A percentile compares a stretch with the other conserved stretches of the same genome.
phyloP scores from a whole-genome alignment of 78 protist genomes.

The Tieghemostelium lacteum region DNA sequence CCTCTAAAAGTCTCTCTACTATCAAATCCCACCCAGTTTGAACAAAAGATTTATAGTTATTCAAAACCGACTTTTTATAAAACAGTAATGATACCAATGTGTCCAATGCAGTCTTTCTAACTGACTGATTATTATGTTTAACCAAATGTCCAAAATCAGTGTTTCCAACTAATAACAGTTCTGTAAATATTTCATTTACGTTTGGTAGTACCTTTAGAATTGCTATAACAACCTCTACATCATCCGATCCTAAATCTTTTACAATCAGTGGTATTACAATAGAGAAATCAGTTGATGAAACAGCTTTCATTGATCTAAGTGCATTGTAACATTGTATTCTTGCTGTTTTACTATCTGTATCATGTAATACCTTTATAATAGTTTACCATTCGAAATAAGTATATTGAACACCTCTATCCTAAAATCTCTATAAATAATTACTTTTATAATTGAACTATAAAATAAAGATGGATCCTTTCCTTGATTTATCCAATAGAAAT shows the following conservation, averaged over 20 bases:
- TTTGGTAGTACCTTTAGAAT: slow-evolving; percentile 51
- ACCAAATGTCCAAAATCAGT: slow-evolving; percentile 72
- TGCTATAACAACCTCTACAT: slow-evolving; percentile 45
- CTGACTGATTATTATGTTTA: slow-evolving; percentile 48
- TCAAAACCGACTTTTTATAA: slow-evolving; percentile 38
- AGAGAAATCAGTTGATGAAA: slow-evolving; percentile 34
- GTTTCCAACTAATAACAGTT: slow-evolving; percentile 59
- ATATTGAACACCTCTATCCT: too few relatives aligned
- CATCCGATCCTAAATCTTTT: slow-evolving; percentile 55
- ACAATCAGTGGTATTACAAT: slow-evolving; percentile 57
- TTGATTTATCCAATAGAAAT: slow-evolving; percentile 73
- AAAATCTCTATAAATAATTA: too few relatives aligned
- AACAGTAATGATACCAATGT: slow-evolving; percentile 49
- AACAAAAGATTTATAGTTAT: slow-evolving; percentile 27
- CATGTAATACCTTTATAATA: slow-evolving; percentile 35
- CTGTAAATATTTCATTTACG: slow-evolving; percentile 31
- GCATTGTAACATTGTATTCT: slow-evolving; percentile 59
- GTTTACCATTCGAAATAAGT: too few relatives aligned
- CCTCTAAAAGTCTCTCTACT: slow-evolving; percentile 41
- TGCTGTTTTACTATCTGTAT: slow-evolving; percentile 69
- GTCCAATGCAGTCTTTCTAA: slow-evolving; percentile 58
- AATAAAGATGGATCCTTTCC: slow-evolving; percentile 73
- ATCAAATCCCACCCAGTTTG: slow-evolving; percentile 73
- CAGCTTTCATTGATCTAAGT: slow-evolving; percentile 49
- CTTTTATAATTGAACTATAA: slow-evolving; percentile 46